phyloP scores from a whole-genome alignment of 768 basidiomycete species.

The Pholiota molesta region DNA sequence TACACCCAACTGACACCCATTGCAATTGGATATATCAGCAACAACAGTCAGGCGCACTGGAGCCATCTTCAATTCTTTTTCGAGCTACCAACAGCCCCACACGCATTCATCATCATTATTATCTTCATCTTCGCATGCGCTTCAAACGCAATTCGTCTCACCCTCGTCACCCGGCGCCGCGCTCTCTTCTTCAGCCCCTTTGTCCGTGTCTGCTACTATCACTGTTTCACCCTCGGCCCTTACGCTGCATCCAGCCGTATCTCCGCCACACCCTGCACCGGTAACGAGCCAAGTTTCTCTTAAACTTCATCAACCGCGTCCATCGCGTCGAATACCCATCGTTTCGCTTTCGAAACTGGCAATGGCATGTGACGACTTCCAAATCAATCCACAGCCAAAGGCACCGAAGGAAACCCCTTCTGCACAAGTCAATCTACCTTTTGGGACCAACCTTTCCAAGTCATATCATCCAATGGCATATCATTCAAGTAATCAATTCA shows the following conservation, averaged over 20 bases:
- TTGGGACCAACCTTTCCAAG: conserved; percentile 22
- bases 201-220: conserved; percentile 23
- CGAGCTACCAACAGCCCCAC: conserved; percentile 8
- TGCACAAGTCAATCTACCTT: conserved; percentile 18
- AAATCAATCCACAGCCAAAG: conserved; percentile 20
- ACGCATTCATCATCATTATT: background rate
- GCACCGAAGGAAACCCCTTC: conserved; percentile 8
- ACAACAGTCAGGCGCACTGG: conserved; percentile 11
- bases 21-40: conserved; percentile 15
- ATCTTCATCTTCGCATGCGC: background rate
- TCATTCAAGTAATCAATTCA: conserved; percentile 18
- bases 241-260: conserved; percentile 16
- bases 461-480: conserved; percentile 21
- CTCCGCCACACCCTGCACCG: conserved; percentile 24
- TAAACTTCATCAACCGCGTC: conserved; percentile 48
- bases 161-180: conserved; percentile 1
- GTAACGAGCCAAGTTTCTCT: conserved; percentile 28
- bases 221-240: conserved; percentile 15
- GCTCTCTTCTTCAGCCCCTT: conserved; percentile 15
- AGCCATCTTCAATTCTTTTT: conserved; percentile 15
- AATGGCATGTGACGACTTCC: conserved; percentile 37
- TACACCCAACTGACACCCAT: conserved; percentile 22
- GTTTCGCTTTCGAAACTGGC: conserved; percentile 45
- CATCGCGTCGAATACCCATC: conserved; percentile 47
- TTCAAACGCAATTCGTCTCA: background rate